Evolutionary conservation across 78 protist species (phyloP), one percentile per base, ranked within the genome.

Genomic region (Emiliania huxleyi): DNA sequence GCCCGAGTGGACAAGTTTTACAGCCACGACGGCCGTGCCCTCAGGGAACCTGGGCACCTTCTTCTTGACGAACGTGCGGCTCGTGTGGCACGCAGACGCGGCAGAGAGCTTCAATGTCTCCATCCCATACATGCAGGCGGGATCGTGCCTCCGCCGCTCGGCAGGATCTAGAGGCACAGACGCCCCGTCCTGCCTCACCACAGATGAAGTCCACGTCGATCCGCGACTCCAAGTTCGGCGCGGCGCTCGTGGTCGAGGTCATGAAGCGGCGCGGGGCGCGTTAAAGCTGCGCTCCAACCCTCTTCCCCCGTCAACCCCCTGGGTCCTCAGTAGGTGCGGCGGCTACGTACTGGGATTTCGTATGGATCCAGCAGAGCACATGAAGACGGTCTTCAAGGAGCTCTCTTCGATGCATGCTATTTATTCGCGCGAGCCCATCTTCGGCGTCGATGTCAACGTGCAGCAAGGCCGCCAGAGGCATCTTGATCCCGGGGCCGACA

Each of bases 91-190:
- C 55, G 96, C 96, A 21, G 94, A 95, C 69, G 56, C 79, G 18
- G 94, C 96, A 11, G 97, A 95, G 35, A 95, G 94, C 96, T 97
- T 96, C 97, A 97, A 97, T 92, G 97, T 97, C 35, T 79, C 94
- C 44, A 93, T 96, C 55, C 98, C 98, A 15, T 96, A 97, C 55
- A 40, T 95, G 18, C 95, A 94, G 69, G 81, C 95, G 44, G 43
- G 22, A 21, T 6, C 23, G 0, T 1, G n/a, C 52, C 29, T 44
- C 15, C 52, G 1, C 8, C 52, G 29, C 73, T 37, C 75, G 2
- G 12, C 3, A 2, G 75, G 12, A 4, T 5, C n/a, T 4, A 18
- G 33, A 12, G 12, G 12, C 75, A 12, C 38, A 12, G 18, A 12
- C 42, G 40, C 42, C 19, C n/a, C 81, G 18, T 71, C 42, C 35